phyloP scores from a whole-genome alignment of 1,139 yeast genomes.

The Protomyces lactucae-debilis region DNA sequence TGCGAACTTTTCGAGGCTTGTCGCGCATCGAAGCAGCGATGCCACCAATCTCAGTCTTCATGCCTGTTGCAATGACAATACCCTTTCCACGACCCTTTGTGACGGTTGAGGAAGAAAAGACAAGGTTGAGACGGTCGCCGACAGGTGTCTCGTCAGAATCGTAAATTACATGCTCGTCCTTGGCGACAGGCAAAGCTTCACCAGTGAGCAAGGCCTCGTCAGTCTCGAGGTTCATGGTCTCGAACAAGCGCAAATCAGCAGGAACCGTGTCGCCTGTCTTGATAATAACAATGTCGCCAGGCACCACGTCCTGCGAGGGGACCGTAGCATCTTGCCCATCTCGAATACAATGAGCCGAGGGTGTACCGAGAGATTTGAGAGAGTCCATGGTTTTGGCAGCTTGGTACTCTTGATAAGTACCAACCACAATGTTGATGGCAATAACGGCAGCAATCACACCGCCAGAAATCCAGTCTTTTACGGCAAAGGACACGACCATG shows the following conservation, averaged over 20 bases:
- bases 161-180: constrained; percentile 48
- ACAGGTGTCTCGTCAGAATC: constrained; percentile 51
- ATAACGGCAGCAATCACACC: constrained; percentile 76
- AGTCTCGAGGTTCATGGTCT: constrained; percentile 63
- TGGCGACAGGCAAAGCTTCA: constrained; percentile 70
- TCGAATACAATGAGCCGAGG: constrained; percentile 66
- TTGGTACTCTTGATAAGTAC: constrained; percentile 63
- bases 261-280: constrained; percentile 76
- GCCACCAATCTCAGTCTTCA: constrained; percentile 69
- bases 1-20: constrained; percentile 10
- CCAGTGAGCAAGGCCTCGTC: constrained; percentile 80
- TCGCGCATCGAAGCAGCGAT: constrained; percentile 54
- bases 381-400: constrained; percentile 83
- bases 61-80: constrained; percentile 59
- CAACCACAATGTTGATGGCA: constrained; percentile 60
- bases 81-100: constrained; percentile 75
- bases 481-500: constrained; percentile 69
- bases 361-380: constrained; percentile 61
- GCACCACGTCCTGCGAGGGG: constrained; percentile 66
- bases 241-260: constrained; percentile 64
- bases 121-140: constrained; percentile 73
- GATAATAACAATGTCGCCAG: constrained; percentile 66
- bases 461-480: constrained; percentile 75
- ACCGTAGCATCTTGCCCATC: constrained; percentile 57
- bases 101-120: constrained; percentile 64